Base-by-base conservation (phyloP, 768 basidiomycete genomes). In the Thelephora ganbajun region DNA sequence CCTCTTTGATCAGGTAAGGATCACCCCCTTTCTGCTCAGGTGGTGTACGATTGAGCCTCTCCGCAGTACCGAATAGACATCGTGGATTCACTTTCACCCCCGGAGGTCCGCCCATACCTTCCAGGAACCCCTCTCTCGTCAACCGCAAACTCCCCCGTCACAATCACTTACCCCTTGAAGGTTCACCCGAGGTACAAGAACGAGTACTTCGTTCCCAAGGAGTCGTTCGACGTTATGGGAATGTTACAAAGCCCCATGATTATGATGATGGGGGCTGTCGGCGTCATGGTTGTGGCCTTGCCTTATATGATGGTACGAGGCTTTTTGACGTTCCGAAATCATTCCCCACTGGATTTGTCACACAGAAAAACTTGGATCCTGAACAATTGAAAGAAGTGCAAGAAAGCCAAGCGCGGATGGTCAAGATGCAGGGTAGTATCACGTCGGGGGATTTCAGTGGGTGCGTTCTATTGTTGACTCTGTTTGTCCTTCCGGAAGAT, bases 211-310 rank as follows among this genome's bases (percentile, higher is more conserved):
- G 67, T 77, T 23, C 77, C 82, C 20, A 73, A 60, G 30, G 74
- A 87, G 59, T 76, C 78, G 14, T 90, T 90, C 70, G 82, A 82
- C 60, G 52, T 86, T 19, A 47, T 82, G 48, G 76, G 68, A 46
- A 87, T 90, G 82, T 67, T 90, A 56, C 75, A 80, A 49, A 90
- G 77, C 58, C 86, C 86, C 6, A 88, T 90, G 86, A 83, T 84
- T 71, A 63, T 90, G 49, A 71, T 88, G 60, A 83, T 85, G 78
- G 69, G 77, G 26, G 62, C 73, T 53, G 80, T 73, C 41, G 85
- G 72, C 34, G 66, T 63, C 44, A 74, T 86, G 74, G 72, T 83
- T 66, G 61, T 89, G 22, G 74, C 70, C 19, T 79, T 77, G 74
- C 86, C 85, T 3, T 86, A 83, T 57, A 61, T 89, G 47, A 81